Conservation (phyloP, 2,329 filamentous ascomycete species). For the Clonostachys sp. region DNA sequence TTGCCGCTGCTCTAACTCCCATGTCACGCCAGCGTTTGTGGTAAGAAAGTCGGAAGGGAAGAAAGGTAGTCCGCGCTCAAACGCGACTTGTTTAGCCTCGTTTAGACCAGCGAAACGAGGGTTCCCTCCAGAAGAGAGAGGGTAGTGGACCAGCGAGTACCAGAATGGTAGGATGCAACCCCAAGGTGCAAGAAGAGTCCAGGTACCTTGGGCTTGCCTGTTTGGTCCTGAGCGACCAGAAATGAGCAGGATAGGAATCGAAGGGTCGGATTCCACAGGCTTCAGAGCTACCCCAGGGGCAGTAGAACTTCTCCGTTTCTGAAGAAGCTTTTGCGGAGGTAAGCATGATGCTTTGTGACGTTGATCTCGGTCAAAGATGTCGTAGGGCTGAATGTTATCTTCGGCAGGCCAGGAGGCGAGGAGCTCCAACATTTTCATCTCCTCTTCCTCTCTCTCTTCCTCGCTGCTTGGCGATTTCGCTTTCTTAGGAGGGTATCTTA, state of each 20-base stretch:
- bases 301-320: conserved; percentile 64
- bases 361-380: conserved; percentile 64
- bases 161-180: conserved; percentile 82
- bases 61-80: conserved; percentile 74
- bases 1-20: conserved; percentile 64
- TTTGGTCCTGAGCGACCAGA: conserved; percentile 46
- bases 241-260: conserved; percentile 72
- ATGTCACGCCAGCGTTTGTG: conserved; percentile 72
- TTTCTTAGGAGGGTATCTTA: conserved; percentile 68
- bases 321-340: conserved; percentile 75
- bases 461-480: conserved; percentile 16
- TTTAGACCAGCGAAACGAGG: conserved; percentile 78
- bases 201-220: conserved; percentile 59
- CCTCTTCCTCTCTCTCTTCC: conserved; percentile 10
- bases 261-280: conserved; percentile 57
- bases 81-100: conserved; percentile 74
- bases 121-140: conserved; percentile 73
- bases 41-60: conserved; percentile 84
- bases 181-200: conserved; percentile 87
- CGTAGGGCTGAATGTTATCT: conserved; percentile 33
- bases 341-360: conserved; percentile 62
- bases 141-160: conserved; percentile 80
- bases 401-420: conserved; percentile 68
- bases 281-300: conserved; percentile 59
- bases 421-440: conserved; percentile 46